Conservation (phyloP, 805 yeast species). For the Komagataella pseudopastoris region DNA sequence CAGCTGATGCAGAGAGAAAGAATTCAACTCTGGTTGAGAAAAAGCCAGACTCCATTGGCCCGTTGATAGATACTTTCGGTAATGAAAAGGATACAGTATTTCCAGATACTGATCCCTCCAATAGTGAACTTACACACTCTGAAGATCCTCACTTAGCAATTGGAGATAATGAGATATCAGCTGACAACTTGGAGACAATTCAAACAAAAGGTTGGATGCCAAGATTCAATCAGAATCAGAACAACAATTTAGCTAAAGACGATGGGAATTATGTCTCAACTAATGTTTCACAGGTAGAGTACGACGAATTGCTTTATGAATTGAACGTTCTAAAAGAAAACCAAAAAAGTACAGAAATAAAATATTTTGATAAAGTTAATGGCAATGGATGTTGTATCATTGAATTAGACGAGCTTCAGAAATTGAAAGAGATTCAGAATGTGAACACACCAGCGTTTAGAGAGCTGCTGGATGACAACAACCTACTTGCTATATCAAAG, state of each 20-base stretch:
- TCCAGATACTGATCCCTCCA: too few relatives aligned
- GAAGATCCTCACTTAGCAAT: background rate
- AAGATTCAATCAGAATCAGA: background rate
- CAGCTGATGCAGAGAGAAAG: too few relatives aligned
- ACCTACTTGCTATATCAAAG: slow-evolving; percentile 36
- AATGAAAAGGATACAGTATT: slow-evolving; percentile 5
- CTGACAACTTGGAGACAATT: background rate
- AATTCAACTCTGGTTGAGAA: too few relatives aligned
- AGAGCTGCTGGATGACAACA: background rate
- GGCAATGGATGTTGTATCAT: slow-evolving; percentile 3
- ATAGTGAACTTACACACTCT: background rate
- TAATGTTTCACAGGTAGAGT: background rate
- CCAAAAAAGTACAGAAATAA: background rate
- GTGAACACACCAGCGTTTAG: background rate
- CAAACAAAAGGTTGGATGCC: background rate
- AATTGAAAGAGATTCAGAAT: slow-evolving; percentile 1
- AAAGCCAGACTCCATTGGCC: too few relatives aligned
- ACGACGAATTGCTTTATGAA: background rate
- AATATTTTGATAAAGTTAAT: background rate
- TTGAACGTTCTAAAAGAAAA: too few relatives aligned
- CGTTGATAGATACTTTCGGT: background rate
- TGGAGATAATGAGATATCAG: background rate
- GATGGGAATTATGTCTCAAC: background rate
- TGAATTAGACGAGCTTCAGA: slow-evolving; percentile 3
- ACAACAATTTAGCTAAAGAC: background rate